Base-by-base conservation (phyloP, 306 rosid species). In the Dalbergia cultrata region DNA sequence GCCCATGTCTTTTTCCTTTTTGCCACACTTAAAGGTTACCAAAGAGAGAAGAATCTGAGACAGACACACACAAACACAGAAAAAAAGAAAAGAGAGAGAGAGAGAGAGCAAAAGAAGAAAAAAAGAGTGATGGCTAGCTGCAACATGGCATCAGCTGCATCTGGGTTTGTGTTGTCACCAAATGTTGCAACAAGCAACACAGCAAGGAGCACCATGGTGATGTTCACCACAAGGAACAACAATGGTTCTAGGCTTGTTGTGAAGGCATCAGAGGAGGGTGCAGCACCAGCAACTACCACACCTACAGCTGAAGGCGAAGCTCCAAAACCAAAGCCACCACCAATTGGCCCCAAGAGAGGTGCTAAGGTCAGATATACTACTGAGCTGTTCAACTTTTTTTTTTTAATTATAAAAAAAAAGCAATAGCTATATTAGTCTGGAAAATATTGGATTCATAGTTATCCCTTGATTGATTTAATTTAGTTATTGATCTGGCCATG, bases 331-430 rank as follows among this genome's bases (percentile, higher is more conserved):
- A 92, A 90, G 88, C 97, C 97, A 33, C 90, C 92, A 6, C 97
- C 97, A n/a, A 86, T 92, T 83, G 97, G 97, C 57, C 97, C 97
- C 91, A 92, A 92, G 90, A 92, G 97, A 86, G 97, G 97, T 69
- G 0, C 92, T 9, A 92, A 92, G 97, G 97, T 90, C 5, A 61
- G 85, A 37, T 5, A 35, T 3, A 4, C 31, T 59, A 21, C 18
- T 43, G 49, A 43, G 9, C 8, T 7, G 12, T 7, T 43, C 49
- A 6, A 37, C 41, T 5, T 37, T 43, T 43, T 9, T 43, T n/a
- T n/a, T n/a, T n/a, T n/a, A n/a, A n/a, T n/a, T n/a, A n/a, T n/a
- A n/a, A n/a, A n/a, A n/a, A n/a, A n/a, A n/a, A n/a, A 26, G 7
- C 16, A 47, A 11, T 10, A 47, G 10, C 16, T 47, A 2, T 2